Evolutionary conservation across 75 land plant genomes (phyloP).

Genomic region (Selaginella moellendorffii): DNA sequence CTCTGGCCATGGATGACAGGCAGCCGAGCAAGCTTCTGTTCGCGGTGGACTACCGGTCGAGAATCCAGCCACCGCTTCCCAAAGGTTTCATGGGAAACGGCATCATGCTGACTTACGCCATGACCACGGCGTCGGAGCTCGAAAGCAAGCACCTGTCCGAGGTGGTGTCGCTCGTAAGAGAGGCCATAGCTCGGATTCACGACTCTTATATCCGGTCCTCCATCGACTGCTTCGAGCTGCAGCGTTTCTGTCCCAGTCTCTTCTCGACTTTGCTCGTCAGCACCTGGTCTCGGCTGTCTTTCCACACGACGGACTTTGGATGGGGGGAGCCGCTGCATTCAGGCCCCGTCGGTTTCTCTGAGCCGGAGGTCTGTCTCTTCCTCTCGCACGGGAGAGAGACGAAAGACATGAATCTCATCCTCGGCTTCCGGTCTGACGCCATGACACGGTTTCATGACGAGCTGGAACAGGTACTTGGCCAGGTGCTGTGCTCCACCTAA

Average conservation of each 20-base stretch:
- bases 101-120: constrained; percentile 51
- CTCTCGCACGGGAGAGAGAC: background rate
- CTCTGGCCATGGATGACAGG: constrained; percentile 35
- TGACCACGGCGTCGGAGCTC: constrained; percentile 45
- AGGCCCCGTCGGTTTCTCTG: constrained; percentile 3
- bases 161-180: constrained; percentile 4
- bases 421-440: background rate
- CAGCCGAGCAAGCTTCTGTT: constrained; percentile 67
- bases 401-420: constrained; percentile 4
- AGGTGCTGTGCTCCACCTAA: background rate
- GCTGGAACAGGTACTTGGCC: constrained; percentile 1
- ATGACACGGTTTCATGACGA: background rate
- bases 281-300: background rate
- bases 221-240: background rate
- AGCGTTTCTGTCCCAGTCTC: background rate
- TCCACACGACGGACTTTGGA: constrained; percentile 1
- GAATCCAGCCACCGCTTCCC: constrained; percentile 58
- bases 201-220: constrained; percentile 3
- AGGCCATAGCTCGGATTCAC: constrained; percentile 1
- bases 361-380: constrained; percentile 5
- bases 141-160: background rate
- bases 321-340: constrained; percentile 6
- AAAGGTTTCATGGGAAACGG: constrained; percentile 69
- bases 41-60: constrained; percentile 66
- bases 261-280: background rate